A percentile compares a stretch with the other conserved stretches of the same genome.
These are phyloP conservation scores for Triticum dicoccoides DNA, from an alignment of 176 grass and related monocot species.

Conservation along the genomic window DNA sequence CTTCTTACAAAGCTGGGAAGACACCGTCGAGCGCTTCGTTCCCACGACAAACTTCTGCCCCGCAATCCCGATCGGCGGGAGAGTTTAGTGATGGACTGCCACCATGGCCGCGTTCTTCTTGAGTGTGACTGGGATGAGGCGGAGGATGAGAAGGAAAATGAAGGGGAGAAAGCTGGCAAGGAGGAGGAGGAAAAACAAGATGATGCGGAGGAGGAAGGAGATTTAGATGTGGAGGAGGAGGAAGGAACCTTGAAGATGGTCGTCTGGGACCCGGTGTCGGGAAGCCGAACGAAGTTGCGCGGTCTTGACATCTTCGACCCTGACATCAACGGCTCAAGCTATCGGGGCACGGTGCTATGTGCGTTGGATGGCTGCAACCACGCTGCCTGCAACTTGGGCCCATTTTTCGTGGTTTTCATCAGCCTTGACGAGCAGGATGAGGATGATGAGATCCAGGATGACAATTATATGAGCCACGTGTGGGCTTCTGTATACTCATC, in stretches of 20 bases:
- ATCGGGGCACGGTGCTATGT: not conserved
- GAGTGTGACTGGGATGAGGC: no score
- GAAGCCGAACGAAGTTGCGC: not conserved
- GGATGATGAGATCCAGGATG: no score
- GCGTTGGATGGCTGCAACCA: not conserved
- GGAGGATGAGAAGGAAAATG: no score
- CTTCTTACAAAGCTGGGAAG: not conserved
- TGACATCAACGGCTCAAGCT: not conserved
- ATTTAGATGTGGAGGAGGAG: no score
- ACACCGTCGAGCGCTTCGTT: not conserved
- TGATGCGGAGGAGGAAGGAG: no score
- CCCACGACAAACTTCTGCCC: not conserved
- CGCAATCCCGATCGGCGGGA: not conserved
- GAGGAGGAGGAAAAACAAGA: no score
- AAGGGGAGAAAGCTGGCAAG: no score
- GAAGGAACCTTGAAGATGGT: not conserved
- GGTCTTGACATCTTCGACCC: not conserved
- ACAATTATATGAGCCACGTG: not conserved
- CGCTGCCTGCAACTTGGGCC: not conserved
- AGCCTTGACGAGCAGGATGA: no score
- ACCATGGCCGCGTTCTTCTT: not conserved
- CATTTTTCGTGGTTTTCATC: not conserved
- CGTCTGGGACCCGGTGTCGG: not conserved
- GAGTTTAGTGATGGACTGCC: not conserved
- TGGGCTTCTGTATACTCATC: not conserved